Percentiles rank a stretch among this genome's conserved stretches.
Evolutionary conservation across 73 alveolate genomes (phyloP).

Genomic region (Paramecium sexaurelia): DNA sequence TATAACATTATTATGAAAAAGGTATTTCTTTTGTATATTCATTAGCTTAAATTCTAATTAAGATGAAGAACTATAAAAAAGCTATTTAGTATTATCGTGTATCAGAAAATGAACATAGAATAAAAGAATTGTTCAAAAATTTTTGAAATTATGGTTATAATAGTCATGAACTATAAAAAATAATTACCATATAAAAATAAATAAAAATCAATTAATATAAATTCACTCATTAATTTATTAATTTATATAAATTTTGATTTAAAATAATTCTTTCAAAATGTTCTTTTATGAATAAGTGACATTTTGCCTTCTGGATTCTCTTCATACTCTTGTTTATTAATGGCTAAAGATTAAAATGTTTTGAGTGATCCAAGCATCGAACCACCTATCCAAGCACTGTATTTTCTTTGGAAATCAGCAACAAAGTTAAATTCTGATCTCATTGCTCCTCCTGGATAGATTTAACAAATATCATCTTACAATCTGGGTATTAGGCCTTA

Average conservation of each 20-base stretch:
- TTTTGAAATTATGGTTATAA: too few relatives aligned
- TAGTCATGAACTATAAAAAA: too few relatives aligned
- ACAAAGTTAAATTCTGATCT: slow-evolving; percentile 63
- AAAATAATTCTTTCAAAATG: slow-evolving; percentile 50
- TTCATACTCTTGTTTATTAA: slow-evolving; percentile 56
- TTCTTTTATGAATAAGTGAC: slow-evolving; percentile 56
- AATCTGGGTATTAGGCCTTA: slow-evolving; percentile 45
- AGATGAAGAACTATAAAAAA: neutral
- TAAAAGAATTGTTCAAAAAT: too few relatives aligned
- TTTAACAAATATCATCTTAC: slow-evolving; percentile 22
- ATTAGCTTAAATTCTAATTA: neutral
- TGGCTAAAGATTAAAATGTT: slow-evolving; percentile 61
- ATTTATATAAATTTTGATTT: neutral
- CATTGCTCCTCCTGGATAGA: neutral
- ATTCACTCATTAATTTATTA: too few relatives aligned
- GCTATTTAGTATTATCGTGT: neutral
- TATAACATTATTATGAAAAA: neutral
- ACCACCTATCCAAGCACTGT: slow-evolving; percentile 69
- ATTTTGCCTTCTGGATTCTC: slow-evolving; percentile 68
- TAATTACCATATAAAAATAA: too few relatives aligned
- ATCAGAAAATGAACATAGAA: neutral
- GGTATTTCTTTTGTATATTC: neutral
- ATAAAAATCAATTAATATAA: neutral
- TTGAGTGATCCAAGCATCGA: slow-evolving; percentile 65
- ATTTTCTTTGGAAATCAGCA: slow-evolving; percentile 59